These are phyloP conservation scores for Suillus clintonianus DNA, from an alignment of 768 basidiomycete species.

Conservation along the genomic window DNA sequence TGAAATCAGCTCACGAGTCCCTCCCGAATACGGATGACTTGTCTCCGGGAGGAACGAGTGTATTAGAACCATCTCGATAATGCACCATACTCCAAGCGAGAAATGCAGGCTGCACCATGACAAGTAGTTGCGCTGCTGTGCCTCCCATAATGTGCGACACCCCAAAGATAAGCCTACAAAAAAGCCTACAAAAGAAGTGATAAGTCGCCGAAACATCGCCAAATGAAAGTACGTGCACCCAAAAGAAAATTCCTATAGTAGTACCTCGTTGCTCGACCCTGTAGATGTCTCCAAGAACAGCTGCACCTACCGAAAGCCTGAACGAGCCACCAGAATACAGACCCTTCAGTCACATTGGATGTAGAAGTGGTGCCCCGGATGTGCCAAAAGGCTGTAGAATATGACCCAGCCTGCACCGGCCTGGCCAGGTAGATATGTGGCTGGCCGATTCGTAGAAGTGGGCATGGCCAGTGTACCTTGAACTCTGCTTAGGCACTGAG, in stretches of 20 bases:
- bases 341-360: no score
- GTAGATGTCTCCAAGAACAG: slow-evolving; percentile 62
- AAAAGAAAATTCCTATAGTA: slow-evolving; percentile 39
- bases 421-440: no score
- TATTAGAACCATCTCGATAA: slow-evolving; percentile 39
- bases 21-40: slow-evolving; percentile 47
- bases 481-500: no score
- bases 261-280: slow-evolving; percentile 52
- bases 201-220: slow-evolving; percentile 28
- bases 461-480: no score
- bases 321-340: slow-evolving; percentile 58
- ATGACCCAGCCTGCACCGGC: no score
- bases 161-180: background rate
- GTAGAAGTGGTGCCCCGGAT: no score
- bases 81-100: slow-evolving; percentile 39
- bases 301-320: slow-evolving; percentile 63
- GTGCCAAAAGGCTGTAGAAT: no score
- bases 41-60: slow-evolving; percentile 56
- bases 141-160: background rate
- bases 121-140: slow-evolving; percentile 39
- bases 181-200: background rate
- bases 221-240: slow-evolving; percentile 12
- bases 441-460: no score
- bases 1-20: background rate
- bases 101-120: slow-evolving; percentile 62